A percentile compares a stretch with the other conserved stretches of the same genome.
These are phyloP conservation scores for Saccharomyces hybrid DNA, from an alignment of 1,139 yeast species.

Conservation along the genomic window DNA sequence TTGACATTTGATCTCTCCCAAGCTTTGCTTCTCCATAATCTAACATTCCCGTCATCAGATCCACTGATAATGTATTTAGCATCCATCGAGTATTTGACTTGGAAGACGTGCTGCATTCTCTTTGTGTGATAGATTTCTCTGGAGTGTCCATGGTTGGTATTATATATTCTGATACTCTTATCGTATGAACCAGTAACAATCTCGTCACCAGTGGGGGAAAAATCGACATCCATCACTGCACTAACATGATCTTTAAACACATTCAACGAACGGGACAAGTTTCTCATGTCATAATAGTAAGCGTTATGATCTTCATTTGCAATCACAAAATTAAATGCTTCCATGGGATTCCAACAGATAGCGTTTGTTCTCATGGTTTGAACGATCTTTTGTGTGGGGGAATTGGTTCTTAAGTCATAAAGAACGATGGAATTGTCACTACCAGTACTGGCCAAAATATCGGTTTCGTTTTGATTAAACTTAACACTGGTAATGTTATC, in stretches of 20 bases:
- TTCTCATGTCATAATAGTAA: conserved; percentile 94
- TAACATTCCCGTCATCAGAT: conserved; percentile 90
- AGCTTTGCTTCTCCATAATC: conserved; percentile 91
- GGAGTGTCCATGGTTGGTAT: conserved; percentile 77
- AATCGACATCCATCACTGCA: conserved; percentile 91
- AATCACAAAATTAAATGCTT: conserved; percentile 86
- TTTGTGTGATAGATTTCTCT: conserved; percentile 93
- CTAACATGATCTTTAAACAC: conserved; percentile 94
- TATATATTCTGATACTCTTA: conserved; percentile 77
- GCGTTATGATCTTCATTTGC: conserved; percentile 94
- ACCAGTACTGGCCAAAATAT: conserved; percentile 84
- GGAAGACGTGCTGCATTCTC: conserved; percentile 92
- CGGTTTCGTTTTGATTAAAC: conserved; percentile 87
- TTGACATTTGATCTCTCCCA: conserved; percentile 76
- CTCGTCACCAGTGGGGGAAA: conserved; percentile 95
- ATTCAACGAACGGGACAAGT: conserved; percentile 67
- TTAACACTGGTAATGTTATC: conserved; percentile 78
- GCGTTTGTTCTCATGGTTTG: conserved; percentile 80
- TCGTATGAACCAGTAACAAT: conserved; percentile 94
- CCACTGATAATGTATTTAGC: conserved; percentile 81
- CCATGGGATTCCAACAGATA: conserved; percentile 96
- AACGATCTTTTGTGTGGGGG: conserved; percentile 86
- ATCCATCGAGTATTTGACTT: conserved; percentile 80
- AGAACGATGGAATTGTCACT: conserved; percentile 84
- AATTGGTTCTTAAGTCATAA: conserved; percentile 85